Evolutionary conservation across 2,329 filamentous ascomycete genomes (phyloP).

Genomic region (Stachybotrys echinatus): DNA sequence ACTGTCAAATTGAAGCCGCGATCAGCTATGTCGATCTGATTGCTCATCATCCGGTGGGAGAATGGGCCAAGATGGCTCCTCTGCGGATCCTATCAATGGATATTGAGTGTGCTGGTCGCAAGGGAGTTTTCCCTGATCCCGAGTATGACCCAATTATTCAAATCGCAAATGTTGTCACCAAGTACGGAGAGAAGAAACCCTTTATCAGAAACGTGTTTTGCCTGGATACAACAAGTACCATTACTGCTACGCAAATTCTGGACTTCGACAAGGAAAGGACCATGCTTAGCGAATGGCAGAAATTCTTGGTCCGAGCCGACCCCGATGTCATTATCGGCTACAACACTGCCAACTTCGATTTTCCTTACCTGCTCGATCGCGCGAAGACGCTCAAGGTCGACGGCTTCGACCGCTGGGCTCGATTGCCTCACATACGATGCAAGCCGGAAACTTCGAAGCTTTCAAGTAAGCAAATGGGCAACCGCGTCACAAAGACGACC

Average conservation of each 20-base stretch:
- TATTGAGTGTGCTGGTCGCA: conserved; percentile 96
- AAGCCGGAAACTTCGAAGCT: conserved; percentile 76
- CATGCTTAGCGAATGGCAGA: conserved; percentile 89
- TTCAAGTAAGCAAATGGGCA: conserved; percentile 97
- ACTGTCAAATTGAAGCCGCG: conserved; percentile 91
- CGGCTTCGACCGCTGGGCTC: conserved; percentile 82
- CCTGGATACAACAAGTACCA: conserved; percentile 83
- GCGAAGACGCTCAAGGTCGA: conserved; percentile 76
- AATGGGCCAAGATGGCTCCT: conserved; percentile 98
- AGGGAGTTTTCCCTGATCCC: conserved; percentile 94
- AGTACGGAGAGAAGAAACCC: conserved; percentile 91
- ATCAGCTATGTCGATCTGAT: conserved; percentile 79
- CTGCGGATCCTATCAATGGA: conserved; percentile 91
- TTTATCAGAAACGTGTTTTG: conserved; percentile 97
- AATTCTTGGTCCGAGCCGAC: conserved; percentile 85
- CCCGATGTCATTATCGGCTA: conserved; percentile 98
- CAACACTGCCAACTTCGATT: conserved; percentile 98
- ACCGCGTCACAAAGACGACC: conserved; percentile 86
- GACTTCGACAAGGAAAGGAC: conserved; percentile 76
- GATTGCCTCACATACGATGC: conserved; percentile 67
- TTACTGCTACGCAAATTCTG: conserved; percentile 90
- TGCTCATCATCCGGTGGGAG: conserved; percentile 80
- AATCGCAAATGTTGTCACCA: conserved; percentile 92
- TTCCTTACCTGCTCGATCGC: conserved; percentile 87
- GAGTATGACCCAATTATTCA: conserved; percentile 93